Conservation (phyloP, 768 basidiomycete genomes). For the Kwoniella dendrophila region DNA sequence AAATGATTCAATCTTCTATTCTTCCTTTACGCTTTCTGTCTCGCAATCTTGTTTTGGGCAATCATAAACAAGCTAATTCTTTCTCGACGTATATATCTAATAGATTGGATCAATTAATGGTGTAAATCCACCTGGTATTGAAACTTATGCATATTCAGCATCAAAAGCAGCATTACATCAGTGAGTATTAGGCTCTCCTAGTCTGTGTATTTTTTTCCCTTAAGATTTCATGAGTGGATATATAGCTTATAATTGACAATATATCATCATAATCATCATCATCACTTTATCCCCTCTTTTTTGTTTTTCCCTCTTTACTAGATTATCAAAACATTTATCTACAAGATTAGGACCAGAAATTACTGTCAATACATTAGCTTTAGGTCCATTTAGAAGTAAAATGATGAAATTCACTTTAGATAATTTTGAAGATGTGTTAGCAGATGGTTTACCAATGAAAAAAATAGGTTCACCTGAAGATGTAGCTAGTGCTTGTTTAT, state of each 20-base stretch:
- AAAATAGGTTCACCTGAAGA: constrained; percentile 69
- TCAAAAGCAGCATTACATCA: constrained; percentile 61
- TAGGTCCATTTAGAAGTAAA: constrained; percentile 60
- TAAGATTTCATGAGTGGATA: too few relatives aligned
- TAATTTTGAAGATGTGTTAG: constrained; percentile 59
- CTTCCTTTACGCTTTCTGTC: neutral
- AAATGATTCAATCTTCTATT: too few relatives aligned
- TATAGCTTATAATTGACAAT: too few relatives aligned
- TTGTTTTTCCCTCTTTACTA: constrained; percentile 33
- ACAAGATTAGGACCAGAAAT: constrained; percentile 66
- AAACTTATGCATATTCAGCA: constrained; percentile 69
- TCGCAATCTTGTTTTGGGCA: neutral
- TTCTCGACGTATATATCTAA: neutral
- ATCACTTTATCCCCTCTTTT: neutral
- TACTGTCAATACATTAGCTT: constrained; percentile 67
- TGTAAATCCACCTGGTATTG: constrained; percentile 61
- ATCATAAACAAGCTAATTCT: neutral
- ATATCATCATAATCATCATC: neutral
- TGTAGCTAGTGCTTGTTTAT: constrained; percentile 67
- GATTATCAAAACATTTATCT: constrained; percentile 65
- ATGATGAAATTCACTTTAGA: constrained; percentile 65
- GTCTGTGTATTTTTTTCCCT: too few relatives aligned
- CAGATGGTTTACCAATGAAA: constrained; percentile 60
- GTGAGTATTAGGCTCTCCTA: constrained; percentile 27
- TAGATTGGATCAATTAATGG: constrained; percentile 71